Conservation (phyloP, 2,329 filamentous ascomycete species). For the Penicillium sp. region DNA sequence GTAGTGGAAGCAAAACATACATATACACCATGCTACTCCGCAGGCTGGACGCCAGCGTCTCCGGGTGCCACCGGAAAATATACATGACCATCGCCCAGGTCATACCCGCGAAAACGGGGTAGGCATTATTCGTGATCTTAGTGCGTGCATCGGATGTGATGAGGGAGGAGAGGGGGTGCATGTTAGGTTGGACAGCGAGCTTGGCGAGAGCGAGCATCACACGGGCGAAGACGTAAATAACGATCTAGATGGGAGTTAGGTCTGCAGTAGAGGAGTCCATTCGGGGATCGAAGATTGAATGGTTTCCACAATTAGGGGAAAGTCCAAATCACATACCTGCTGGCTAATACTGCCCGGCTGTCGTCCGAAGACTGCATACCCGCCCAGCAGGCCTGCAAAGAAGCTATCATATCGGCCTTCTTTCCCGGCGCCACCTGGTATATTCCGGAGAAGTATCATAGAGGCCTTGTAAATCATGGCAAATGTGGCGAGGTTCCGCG, state of each 20-base stretch:
- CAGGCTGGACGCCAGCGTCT: slow-evolving; percentile 81
- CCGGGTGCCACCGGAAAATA: slow-evolving; percentile 83
- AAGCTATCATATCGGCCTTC: slow-evolving; percentile 73
- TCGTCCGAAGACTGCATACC: slow-evolving; percentile 86
- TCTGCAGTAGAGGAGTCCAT: neutral
- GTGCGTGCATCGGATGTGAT: slow-evolving; percentile 40
- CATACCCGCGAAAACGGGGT: slow-evolving; percentile 82
- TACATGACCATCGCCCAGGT: slow-evolving; percentile 96
- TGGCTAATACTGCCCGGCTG: slow-evolving; percentile 73
- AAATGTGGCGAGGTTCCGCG: slow-evolving; percentile 82
- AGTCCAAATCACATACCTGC: slow-evolving; percentile 37
- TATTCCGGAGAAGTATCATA: slow-evolving; percentile 65
- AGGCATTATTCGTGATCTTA: slow-evolving; percentile 61
- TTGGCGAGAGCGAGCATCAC: slow-evolving; percentile 78
- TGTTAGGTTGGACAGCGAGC: slow-evolving; percentile 60
- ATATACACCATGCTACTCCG: slow-evolving; percentile 96
- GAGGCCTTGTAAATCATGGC: slow-evolving; percentile 79
- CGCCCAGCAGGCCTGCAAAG: slow-evolving; percentile 75
- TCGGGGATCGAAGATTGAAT: neutral
- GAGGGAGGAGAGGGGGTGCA: slow-evolving; percentile 35
- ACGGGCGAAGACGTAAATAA: slow-evolving; percentile 93
- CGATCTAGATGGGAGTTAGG: slow-evolving; percentile 55
- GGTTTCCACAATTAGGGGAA: neutral
- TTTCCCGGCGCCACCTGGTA: slow-evolving; percentile 41
- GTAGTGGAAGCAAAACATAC: slow-evolving; percentile 47